Evolutionary conservation across 805 yeast genomes (phyloP).

Genomic region (Ogataea polymorpha): DNA sequence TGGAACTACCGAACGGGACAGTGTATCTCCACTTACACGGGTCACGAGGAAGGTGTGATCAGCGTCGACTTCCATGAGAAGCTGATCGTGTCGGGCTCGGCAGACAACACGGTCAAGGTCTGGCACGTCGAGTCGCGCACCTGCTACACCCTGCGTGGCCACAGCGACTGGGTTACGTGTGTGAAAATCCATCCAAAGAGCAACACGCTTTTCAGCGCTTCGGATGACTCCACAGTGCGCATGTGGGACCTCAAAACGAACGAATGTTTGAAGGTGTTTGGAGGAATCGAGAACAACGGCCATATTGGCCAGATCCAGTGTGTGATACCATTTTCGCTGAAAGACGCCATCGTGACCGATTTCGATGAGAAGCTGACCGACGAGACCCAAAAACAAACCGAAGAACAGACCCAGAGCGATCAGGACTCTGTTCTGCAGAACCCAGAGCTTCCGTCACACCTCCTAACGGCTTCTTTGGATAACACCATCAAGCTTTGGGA

Average conservation of each 20-base stretch:
- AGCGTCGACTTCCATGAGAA: constrained; percentile 79
- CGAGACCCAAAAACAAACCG: constrained; percentile 27
- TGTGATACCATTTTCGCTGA: constrained; percentile 79
- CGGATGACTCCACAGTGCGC: constrained; percentile 88
- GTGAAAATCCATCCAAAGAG: constrained; percentile 83
- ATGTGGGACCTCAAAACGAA: constrained; percentile 92
- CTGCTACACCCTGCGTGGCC: constrained; percentile 91
- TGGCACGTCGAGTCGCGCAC: constrained; percentile 96
- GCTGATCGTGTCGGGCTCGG: constrained; percentile 88
- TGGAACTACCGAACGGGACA: constrained; percentile 96
- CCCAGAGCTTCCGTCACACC: constrained; percentile 67
- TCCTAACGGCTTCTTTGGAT: constrained; percentile 84
- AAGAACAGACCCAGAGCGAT: constrained; percentile 23
- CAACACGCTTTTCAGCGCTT: constrained; percentile 76
- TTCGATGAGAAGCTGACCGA: constrained; percentile 21
- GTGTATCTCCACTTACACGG: constrained; percentile 89
- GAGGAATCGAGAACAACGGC: constrained; percentile 69
- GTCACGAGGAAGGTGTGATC: constrained; percentile 83
- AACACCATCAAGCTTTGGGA: constrained; percentile 95
- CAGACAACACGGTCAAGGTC: constrained; percentile 86
- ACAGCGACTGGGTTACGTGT: constrained; percentile 85
- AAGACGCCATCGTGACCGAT: constrained; percentile 48
- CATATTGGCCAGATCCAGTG: constrained; percentile 94
- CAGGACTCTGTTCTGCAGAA: constrained; percentile 23
- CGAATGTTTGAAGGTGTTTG: constrained; percentile 75